These are phyloP conservation scores for Psilocybe tampanensis DNA, from an alignment of 768 basidiomycete genomes.

Conservation along the genomic window DNA sequence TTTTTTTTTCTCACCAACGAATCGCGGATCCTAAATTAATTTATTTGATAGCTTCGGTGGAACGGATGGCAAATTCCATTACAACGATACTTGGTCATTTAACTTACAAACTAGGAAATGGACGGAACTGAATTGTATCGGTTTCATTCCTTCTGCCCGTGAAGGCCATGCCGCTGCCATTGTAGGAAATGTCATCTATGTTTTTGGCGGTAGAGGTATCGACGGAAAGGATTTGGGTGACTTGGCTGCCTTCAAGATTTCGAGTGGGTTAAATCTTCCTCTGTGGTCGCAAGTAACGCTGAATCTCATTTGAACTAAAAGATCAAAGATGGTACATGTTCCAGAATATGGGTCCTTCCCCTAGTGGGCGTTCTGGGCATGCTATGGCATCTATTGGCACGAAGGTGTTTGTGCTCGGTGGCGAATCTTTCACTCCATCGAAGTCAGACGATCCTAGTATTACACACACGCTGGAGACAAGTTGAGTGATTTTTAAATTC, in stretches of 20 bases:
- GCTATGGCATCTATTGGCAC: conserved; percentile 95
- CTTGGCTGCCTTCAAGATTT: conserved; percentile 94
- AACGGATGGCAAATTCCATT: conserved; percentile 98
- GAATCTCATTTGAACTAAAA: conserved; percentile 33
- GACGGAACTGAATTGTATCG: conserved; percentile 94
- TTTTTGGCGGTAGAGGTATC: conserved; percentile 96
- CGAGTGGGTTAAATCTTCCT: conserved; percentile 63
- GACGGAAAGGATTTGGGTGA: conserved; percentile 96
- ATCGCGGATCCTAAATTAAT: not conserved
- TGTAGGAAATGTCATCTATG: conserved; percentile 96
- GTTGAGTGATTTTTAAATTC: conserved; percentile 48
- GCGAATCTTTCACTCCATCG: conserved; percentile 80
- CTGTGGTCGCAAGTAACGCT: not conserved
- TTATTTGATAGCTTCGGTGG: conserved; percentile 78
- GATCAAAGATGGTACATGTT: conserved; percentile 99
- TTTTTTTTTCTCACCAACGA: not conserved
- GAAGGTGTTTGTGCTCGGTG: conserved; percentile 91
- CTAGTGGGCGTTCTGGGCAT: conserved; percentile 91
- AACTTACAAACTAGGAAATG: conserved; percentile 80
- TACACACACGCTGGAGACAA: conserved; percentile 94
- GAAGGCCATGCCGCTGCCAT: conserved; percentile 97
- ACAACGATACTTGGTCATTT: conserved; percentile 98
- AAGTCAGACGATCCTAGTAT: conserved; percentile 78
- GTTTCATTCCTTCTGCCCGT: conserved; percentile 92
- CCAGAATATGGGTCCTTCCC: conserved; percentile 98